Conservation (phyloP, 495 filamentous ascomycete genomes). For the Elaphomyces granulatus region DNA sequence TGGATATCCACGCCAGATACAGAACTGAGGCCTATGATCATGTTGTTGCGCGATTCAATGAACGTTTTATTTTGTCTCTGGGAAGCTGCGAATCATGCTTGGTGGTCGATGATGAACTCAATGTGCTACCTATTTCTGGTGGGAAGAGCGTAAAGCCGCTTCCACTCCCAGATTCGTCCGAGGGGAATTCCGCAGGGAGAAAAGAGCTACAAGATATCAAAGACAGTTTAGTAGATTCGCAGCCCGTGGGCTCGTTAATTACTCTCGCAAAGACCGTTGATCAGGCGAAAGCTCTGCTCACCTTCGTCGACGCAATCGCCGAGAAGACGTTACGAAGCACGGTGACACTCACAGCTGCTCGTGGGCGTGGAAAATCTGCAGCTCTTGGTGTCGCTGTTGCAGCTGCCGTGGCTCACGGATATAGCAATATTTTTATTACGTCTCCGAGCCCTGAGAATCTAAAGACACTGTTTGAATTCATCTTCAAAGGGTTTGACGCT, state of each 20-base stretch:
- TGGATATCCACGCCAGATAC: conserved; percentile 97
- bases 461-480: conserved; percentile 95
- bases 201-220: conserved; percentile 79
- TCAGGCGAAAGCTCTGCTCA: conserved; percentile 87
- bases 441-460: conserved; percentile 97
- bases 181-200: conserved; percentile 46
- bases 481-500: conserved; percentile 97
- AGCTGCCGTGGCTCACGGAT: conserved; percentile 86
- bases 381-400: conserved; percentile 89
- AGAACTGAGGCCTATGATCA: conserved; percentile 93
- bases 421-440: conserved; percentile 99
- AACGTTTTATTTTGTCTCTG: conserved; percentile 89
- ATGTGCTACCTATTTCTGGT: conserved; percentile 93
- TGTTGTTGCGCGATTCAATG: conserved; percentile 93
- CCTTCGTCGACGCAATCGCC: conserved; percentile 89
- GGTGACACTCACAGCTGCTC: conserved; percentile 81
- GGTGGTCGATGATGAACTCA: conserved; percentile 94
- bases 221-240: conserved; percentile 67
- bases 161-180: conserved; percentile 50
- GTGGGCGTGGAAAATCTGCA: conserved; percentile 95
- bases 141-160: conserved; percentile 82
- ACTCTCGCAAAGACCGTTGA: conserved; percentile 80
- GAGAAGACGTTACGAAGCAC: conserved; percentile 93
- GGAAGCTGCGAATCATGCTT: conserved; percentile 89
- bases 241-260: conserved; percentile 73